Conservation (phyloP, 208 protist species). For the Leishmania turanica region DNA sequence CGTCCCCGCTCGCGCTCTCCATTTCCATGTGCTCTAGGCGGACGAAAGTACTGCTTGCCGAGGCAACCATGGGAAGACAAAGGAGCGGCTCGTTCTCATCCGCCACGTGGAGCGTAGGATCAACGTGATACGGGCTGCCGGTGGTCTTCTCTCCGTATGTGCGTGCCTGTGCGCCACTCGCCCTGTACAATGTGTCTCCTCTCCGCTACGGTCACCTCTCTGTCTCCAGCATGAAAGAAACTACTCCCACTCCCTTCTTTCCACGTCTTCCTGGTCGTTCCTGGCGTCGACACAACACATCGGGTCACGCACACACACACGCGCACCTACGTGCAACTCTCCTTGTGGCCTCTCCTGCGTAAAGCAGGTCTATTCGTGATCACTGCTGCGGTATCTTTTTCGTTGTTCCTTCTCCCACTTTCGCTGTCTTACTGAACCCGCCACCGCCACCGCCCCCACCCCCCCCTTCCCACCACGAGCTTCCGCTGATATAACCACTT, state of each 20-base stretch:
- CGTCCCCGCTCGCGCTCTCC: neutral
- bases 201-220: neutral
- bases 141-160: neutral
- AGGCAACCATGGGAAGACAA: neutral
- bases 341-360: neutral
- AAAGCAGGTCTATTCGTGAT: conserved; percentile 3
- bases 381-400: neutral
- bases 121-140: neutral
- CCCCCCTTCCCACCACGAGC: neutral
- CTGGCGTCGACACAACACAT: neutral
- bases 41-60: neutral
- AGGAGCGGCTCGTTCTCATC: neutral
- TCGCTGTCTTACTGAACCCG: neutral
- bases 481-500: neutral
- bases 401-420: neutral
- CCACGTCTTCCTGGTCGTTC: neutral
- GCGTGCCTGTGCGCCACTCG: neutral
- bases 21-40: neutral
- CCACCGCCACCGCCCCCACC: too few species aligned
- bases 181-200: neutral
- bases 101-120: neutral
- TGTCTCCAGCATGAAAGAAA: neutral
- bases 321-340: neutral
- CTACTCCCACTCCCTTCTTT: neutral
- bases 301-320: neutral